These are phyloP conservation scores for Dacryopinax primogenitus DNA, from an alignment of 768 basidiomycete genomes.

Conservation along the genomic window DNA sequence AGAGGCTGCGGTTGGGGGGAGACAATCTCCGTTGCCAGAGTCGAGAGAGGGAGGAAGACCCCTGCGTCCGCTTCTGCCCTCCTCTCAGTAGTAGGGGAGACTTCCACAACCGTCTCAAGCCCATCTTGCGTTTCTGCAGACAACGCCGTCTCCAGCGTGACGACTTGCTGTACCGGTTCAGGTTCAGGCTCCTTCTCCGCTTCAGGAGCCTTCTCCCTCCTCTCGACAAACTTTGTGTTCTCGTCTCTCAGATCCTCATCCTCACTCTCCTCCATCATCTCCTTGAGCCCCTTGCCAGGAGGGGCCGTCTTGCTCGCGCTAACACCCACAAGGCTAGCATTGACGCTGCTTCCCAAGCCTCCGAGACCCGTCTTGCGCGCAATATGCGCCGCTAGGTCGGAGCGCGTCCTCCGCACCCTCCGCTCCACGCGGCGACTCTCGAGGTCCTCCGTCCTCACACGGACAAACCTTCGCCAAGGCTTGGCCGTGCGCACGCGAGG, in stretches of 20 bases:
- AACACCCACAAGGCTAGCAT: background rate
- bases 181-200: background rate
- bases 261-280: conserved; percentile 7
- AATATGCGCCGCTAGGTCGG: conserved; percentile 66
- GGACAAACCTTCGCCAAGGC: conserved; percentile 75
- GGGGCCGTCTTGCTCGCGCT: conserved; percentile 5
- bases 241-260: background rate
- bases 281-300: background rate
- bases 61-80: background rate
- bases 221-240: background rate
- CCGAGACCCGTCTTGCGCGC: background rate
- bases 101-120: background rate
- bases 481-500: conserved; percentile 47
- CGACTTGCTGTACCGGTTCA: background rate
- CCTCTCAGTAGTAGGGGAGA: background rate
- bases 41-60: background rate
- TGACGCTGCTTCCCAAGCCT: background rate
- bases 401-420: conserved; percentile 75
- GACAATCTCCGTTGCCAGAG: background rate
- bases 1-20: background rate
- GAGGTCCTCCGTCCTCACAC: conserved; percentile 74
- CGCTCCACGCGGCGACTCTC: conserved; percentile 77
- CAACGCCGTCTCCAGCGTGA: no score
- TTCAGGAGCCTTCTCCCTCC: background rate
- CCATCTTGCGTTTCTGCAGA: background rate